Conservation (phyloP, 2,329 filamentous ascomycete genomes). For the Nothomitra cinnamomea region DNA sequence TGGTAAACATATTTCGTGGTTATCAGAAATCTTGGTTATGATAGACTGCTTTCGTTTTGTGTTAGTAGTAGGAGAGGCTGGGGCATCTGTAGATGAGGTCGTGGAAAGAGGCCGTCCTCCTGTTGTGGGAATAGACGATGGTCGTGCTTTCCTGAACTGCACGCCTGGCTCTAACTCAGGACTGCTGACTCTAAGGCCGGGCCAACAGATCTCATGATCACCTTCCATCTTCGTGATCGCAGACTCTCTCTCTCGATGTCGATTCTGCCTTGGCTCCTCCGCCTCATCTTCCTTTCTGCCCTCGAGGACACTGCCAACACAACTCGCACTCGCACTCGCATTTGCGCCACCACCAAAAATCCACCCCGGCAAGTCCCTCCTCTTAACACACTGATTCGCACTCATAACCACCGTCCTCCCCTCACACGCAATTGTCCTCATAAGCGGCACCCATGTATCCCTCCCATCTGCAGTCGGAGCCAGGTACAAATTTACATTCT, state of each 20-base stretch:
- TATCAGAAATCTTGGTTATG: slow-evolving; percentile 20
- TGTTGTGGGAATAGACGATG: slow-evolving; percentile 11
- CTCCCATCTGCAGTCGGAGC: slow-evolving; percentile 77
- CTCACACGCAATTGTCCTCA: slow-evolving; percentile 68
- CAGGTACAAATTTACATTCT: slow-evolving; percentile 84
- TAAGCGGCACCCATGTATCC: slow-evolving; percentile 66
- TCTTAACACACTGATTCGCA: slow-evolving; percentile 64
- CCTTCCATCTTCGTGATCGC: slow-evolving; percentile 20
- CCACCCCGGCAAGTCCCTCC: slow-evolving; percentile 39
- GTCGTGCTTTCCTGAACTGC: slow-evolving; percentile 11
- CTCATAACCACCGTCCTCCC: slow-evolving; percentile 73
- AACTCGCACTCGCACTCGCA: neutral
- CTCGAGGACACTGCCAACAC: slow-evolving; percentile 4
- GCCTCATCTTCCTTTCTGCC: slow-evolving; percentile 1
- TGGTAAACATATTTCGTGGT: slow-evolving; percentile 31
- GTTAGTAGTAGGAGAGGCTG: slow-evolving; percentile 11
- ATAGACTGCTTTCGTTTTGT: slow-evolving; percentile 14
- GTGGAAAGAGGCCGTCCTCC: too few species aligned
- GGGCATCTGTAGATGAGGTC: slow-evolving; percentile 7
- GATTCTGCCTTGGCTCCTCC: slow-evolving; percentile 4
- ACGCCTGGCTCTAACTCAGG: neutral
- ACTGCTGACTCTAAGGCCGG: slow-evolving; percentile 8
- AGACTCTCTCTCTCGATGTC: slow-evolving; percentile 11
- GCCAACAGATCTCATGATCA: slow-evolving; percentile 30
- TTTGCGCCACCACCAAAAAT: slow-evolving; percentile 22